A percentile compares a stretch with the other conserved stretches of the same genome.
These are phyloP conservation scores for Trichophyton rubrum DNA, from an alignment of 2,329 filamentous ascomycete genomes.

Conservation along the genomic window DNA sequence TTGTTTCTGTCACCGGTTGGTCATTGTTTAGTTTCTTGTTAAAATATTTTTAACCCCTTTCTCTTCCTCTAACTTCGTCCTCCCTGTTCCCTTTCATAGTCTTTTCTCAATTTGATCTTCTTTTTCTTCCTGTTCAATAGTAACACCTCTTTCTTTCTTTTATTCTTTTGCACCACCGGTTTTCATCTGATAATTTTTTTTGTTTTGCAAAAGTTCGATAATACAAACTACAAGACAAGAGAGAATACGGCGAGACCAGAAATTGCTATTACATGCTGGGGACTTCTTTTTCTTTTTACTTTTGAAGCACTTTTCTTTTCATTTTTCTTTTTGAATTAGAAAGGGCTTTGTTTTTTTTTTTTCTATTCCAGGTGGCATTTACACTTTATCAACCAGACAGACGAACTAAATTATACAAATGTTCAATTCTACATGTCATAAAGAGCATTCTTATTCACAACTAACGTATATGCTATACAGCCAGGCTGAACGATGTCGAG, in stretches of 20 bases:
- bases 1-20: neutral
- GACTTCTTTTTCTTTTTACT: neutral
- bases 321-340: slow-evolving; percentile 1
- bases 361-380: neutral
- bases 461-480: neutral
- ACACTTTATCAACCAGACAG: slow-evolving; percentile 1
- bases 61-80: neutral
- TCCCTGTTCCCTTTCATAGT: neutral
- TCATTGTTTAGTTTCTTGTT: neutral
- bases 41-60: neutral
- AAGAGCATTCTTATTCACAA: neutral
- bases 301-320: neutral
- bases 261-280: slow-evolving; percentile 3
- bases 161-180: neutral
- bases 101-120: neutral
- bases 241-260: slow-evolving; percentile 3
- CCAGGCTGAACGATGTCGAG: neutral
- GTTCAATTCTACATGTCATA: neutral
- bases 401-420: neutral
- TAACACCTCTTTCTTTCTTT: neutral
- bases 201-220: neutral
- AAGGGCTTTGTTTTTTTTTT: neutral
- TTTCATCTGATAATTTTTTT: neutral
- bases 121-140: neutral
- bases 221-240: slow-evolving; percentile 2